Conservation (phyloP, 2,329 filamentous ascomycete species). For the Alternaria brassicae region DNA sequence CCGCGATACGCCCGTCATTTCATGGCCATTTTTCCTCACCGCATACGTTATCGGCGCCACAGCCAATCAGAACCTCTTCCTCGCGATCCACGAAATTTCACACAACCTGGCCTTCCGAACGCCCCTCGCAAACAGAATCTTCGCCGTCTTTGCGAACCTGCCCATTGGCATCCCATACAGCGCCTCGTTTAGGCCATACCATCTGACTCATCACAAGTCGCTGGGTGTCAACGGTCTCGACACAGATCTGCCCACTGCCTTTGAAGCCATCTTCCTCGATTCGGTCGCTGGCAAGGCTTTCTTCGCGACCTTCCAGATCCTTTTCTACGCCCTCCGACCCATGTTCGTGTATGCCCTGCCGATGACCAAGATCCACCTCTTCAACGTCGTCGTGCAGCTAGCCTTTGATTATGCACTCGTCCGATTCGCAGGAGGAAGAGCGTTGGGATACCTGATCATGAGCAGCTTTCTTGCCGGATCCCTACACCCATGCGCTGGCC, state of each 20-base stretch:
- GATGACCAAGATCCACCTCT: conserved; percentile 80
- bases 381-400: conserved; percentile 81
- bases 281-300: conserved; percentile 96
- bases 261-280: conserved; percentile 93
- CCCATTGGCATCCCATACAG: conserved; percentile 97
- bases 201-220: conserved; percentile 98
- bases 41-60: conserved; percentile 94
- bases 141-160: conserved; percentile 93
- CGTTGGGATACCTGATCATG: conserved; percentile 82
- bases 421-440: conserved; percentile 64
- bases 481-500: conserved; percentile 90
- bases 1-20: conserved; percentile 78
- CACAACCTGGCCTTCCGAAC: conserved; percentile 95
- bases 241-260: conserved; percentile 89
- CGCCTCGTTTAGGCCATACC: conserved; percentile 96
- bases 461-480: conserved; percentile 94
- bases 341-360: conserved; percentile 93
- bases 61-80: conserved; percentile 97
- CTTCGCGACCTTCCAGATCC: conserved; percentile 98
- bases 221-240: conserved; percentile 95
- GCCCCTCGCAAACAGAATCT: conserved; percentile 77
- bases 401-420: conserved; percentile 77
- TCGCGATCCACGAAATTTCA: conserved; percentile 98
- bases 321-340: conserved; percentile 96
- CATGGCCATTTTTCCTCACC: conserved; percentile 82